Conservation (phyloP, 1,284 basidiomycete genomes). For the Apiotrichum gracile region DNA sequence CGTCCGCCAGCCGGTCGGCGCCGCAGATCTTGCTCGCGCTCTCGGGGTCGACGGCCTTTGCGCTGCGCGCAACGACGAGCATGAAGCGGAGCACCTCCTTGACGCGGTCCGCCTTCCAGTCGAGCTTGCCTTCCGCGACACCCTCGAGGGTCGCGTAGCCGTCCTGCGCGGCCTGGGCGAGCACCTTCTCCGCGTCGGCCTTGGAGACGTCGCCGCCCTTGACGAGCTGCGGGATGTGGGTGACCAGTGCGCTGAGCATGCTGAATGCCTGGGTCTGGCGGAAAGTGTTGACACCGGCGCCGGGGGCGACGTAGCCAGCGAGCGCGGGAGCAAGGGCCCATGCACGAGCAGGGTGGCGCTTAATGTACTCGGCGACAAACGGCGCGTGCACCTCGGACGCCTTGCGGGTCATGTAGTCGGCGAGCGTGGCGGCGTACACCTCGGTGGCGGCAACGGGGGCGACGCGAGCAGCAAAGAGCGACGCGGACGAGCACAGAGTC, state of each 20-base stretch:
- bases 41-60: conserved; percentile 41
- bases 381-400: conserved; percentile 64
- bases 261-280: conserved; percentile 68
- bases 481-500: conserved; percentile 62
- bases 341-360: conserved; percentile 60
- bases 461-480: conserved; percentile 64
- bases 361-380: conserved; percentile 76
- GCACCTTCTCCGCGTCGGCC: conserved; percentile 52
- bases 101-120: conserved; percentile 60
- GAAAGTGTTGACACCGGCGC: conserved; percentile 61
- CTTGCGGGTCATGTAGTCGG: conserved; percentile 76
- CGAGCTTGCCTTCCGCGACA: conserved; percentile 47
- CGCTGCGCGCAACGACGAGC: conserved; percentile 61
- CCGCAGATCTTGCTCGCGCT: not conserved
- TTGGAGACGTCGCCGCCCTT: conserved; percentile 32
- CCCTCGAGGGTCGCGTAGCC: conserved; percentile 54
- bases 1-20: conserved; percentile 9
- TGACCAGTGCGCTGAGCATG: conserved; percentile 63
- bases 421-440: conserved; percentile 63
- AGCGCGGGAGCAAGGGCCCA: conserved; percentile 61
- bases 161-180: conserved; percentile 53
- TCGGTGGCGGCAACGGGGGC: conserved; percentile 42
- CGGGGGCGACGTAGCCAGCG: conserved; percentile 52
- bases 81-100: conserved; percentile 76
- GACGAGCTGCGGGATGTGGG: conserved; percentile 56